Evolutionary conservation across 2,329 filamentous ascomycete genomes (phyloP), one percentile per base, ranked within the genome.

Genomic region (Ophiosphaerella herpotricha): DNA sequence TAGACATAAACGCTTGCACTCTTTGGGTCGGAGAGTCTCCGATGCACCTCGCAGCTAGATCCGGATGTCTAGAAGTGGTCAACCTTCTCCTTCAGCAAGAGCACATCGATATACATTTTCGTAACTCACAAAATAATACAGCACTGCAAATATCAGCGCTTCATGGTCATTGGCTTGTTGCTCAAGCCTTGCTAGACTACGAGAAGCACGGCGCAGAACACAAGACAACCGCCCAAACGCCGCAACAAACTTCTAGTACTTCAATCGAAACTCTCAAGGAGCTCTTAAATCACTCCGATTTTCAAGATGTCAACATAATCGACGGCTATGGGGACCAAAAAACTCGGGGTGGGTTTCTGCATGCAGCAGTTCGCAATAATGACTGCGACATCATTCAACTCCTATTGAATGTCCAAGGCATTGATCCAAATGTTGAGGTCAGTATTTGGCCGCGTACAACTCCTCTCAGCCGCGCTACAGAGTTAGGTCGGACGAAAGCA

Each of bases 341-440:
- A 33, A 23, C 6, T 4, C 2, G 46, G 29, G 21, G 18, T 21
- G 49, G 42, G 21, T 35, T 47, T 14, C 31, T 56, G 13, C 21
- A 37, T 33, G 11, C 41, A 6, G 53, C 49, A n/a, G 40, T 38
- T 12, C 5, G n/a, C 5, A 23, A 34, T 29, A 36, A 5, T 7
- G 39, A 14, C 7, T 43, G 40, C 16, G 42, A 49, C 7, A 35
- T 50, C 8, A 24, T 52, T 5, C n/a, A n/a, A 23, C 18, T 44
- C 5, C 29, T 51, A 2, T 40, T 51, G n/a, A 18, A 31, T 4
- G 37, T 37, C 23, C 8, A 43, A 3, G 21, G 39, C 9, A 42
- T 50, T n/a, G 13, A 50, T 23, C 26, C 50, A 4, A 46, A 51
- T 39, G 14, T 36, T n/a, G n/a, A n/a, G n/a, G n/a, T n/a, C n/a